These are phyloP conservation scores for Phytopythium montanum DNA, from an alignment of 352 stramenopile species.

Conservation along the genomic window DNA sequence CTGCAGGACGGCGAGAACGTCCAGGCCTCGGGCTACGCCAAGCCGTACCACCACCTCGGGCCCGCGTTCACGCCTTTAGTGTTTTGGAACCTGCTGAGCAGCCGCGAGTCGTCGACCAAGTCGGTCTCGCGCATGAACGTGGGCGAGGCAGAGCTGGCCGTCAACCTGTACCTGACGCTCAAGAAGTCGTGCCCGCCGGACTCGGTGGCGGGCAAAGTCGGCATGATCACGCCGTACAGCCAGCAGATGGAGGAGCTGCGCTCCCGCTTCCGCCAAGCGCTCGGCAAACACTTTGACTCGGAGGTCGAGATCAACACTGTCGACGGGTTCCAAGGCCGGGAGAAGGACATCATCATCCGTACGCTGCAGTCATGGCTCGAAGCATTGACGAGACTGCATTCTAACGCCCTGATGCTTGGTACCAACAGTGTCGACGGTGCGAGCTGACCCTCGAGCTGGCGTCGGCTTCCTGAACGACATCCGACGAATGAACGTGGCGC, in stretches of 20 bases:
- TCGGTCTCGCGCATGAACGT: slow-evolving; percentile 81
- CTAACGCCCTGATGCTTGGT: not conserved
- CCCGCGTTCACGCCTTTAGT: slow-evolving; percentile 75
- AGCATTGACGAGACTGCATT: not conserved
- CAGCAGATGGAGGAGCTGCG: slow-evolving; percentile 87
- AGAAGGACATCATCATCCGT: slow-evolving; percentile 92
- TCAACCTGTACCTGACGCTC: slow-evolving; percentile 86
- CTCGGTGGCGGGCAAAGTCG: slow-evolving; percentile 73
- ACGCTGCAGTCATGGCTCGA: slow-evolving; percentile 16
- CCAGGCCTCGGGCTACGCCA: slow-evolving; percentile 48
- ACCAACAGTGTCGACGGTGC: slow-evolving; percentile 77
- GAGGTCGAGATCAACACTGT: slow-evolving; percentile 93
- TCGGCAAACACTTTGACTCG: slow-evolving; percentile 69
- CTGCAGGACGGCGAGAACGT: slow-evolving; percentile 86
- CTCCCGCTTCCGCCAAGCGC: slow-evolving; percentile 43
- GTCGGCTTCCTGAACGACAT: slow-evolving; percentile 89
- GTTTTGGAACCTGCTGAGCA: slow-evolving; percentile 85
- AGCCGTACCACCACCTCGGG: slow-evolving; percentile 76
- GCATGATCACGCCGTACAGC: slow-evolving; percentile 89
- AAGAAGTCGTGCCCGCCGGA: slow-evolving; percentile 82
- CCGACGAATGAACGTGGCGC: slow-evolving; percentile 86
- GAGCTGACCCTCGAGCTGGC: slow-evolving; percentile 72
- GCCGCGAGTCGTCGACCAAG: slow-evolving; percentile 62
- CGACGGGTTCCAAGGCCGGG: slow-evolving; percentile 90
- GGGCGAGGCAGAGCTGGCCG: slow-evolving; percentile 76